Conservation (phyloP, 768 basidiomycete species). For the Lentinula sp. region DNA sequence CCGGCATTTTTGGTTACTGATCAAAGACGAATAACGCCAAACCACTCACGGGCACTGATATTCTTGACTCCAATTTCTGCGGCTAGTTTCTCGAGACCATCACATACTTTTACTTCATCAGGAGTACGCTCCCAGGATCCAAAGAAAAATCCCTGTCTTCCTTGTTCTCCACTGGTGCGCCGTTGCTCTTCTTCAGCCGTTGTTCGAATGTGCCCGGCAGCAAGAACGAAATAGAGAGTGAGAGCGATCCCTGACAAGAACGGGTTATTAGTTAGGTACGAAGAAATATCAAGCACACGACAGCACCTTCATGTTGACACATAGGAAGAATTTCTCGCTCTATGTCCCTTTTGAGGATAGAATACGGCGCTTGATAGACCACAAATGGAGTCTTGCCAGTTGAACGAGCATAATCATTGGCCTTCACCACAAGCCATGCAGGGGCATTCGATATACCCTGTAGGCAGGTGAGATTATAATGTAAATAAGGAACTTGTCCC, state of each 20-base stretch:
- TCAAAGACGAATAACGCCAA: neutral
- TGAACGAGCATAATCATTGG: constrained; percentile 35
- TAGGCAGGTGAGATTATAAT: constrained; percentile 13
- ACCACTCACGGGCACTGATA: constrained; percentile 37
- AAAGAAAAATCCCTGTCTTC: constrained; percentile 21
- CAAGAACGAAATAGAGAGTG: constrained; percentile 18
- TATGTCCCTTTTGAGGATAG: constrained; percentile 29
- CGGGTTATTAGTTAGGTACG: neutral
- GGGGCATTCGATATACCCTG: constrained; percentile 30
- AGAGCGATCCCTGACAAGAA: neutral
- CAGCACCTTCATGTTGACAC: constrained; percentile 21
- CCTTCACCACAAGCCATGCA: constrained; percentile 32
- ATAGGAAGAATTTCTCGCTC: constrained; percentile 42
- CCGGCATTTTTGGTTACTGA: neutral
- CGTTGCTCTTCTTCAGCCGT: constrained; percentile 24
- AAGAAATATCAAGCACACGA: constrained; percentile 11
- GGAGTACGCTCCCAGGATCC: constrained; percentile 40
- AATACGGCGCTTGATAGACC: constrained; percentile 38
- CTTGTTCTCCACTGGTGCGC: constrained; percentile 21
- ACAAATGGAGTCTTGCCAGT: constrained; percentile 39
- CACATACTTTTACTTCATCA: constrained; percentile 33
- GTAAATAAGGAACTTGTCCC: neutral
- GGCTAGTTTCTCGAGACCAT: constrained; percentile 45
- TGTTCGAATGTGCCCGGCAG: constrained; percentile 20
- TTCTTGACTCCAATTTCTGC: constrained; percentile 42